Evolutionary conservation across 2,329 filamentous ascomycete species (phyloP).

Genomic region (Dactylellina sp.): DNA sequence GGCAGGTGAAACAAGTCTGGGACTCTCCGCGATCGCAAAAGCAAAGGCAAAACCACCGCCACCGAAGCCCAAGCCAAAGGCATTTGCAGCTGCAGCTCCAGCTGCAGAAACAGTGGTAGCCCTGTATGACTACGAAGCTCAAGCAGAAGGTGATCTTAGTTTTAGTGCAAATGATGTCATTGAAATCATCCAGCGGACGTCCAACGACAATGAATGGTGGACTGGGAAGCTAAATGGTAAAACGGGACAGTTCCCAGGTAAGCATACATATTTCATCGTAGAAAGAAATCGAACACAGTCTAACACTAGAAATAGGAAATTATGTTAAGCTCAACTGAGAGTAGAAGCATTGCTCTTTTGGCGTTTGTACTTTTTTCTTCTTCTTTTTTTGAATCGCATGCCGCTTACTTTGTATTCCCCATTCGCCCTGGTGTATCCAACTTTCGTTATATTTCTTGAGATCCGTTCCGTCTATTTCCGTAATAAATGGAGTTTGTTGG

Average conservation of each 20-base stretch:
- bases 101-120: constrained; percentile 76
- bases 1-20: constrained; percentile 62
- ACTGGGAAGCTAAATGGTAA: constrained; percentile 81
- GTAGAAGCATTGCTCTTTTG: constrained; percentile 1
- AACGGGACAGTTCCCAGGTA: constrained; percentile 90
- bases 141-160: constrained; percentile 92
- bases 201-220: constrained; percentile 98
- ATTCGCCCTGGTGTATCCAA: constrained; percentile 15
- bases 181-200: constrained; percentile 84
- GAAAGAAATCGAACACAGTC: background rate
- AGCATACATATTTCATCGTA: constrained; percentile 62
- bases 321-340: constrained; percentile 66
- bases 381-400: background rate
- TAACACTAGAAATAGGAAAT: constrained; percentile 62
- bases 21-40: constrained; percentile 75
- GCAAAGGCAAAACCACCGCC: constrained; percentile 73
- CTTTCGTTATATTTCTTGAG: constrained; percentile 7
- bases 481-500: constrained; percentile 56
- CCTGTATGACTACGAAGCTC: constrained; percentile 94
- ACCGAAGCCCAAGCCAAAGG: constrained; percentile 83
- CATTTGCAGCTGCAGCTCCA: constrained; percentile 70
- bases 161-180: constrained; percentile 90
- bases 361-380: constrained; percentile 5
- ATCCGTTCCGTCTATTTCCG: constrained; percentile 3
- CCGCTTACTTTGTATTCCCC: constrained; percentile 16